Evolutionary conservation across 306 rosid genomes (phyloP), one percentile per base, ranked within the genome.

Genomic region (Begonia loranthoides): DNA sequence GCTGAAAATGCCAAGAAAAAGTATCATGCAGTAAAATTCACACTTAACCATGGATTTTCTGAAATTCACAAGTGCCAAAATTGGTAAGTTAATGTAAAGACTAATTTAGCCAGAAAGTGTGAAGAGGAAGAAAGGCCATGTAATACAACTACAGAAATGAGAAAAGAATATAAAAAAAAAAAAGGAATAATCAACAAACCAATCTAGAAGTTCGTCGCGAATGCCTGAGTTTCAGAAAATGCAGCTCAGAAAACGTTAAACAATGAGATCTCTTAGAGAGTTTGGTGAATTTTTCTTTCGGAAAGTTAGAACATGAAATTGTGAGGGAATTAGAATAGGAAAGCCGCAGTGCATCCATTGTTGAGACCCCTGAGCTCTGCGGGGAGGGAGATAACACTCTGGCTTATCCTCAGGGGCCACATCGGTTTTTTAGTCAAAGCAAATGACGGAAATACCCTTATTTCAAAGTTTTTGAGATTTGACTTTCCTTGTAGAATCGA

Each of bases 341-440:
- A 74, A 80, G 71, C 55, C 83, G 77, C 34, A 85, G 72, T 66
- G 82, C 73, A 66, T 78, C 92, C 97, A 90, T 84, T 40, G 50
- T 22, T 5, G 36, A 28, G 36, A 7, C 36, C 36, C 4, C 36
- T 11, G 10, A 34, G 48, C 49, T 13, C 8, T 15, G 15, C 19
- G 16, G 33, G 9, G 9, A 12, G 1, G 34, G 3, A 7, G 49
- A 28, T 5, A 28, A 4, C 1, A 28, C 5, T 4, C 4, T 28
- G 4, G 36, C 36, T 28, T 28, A 28, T 28, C 36, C 9, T 4
- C 36, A 28, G 36, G 3, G 8, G 9, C 36, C 36, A 28, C 5
- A 28, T 28, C 36, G n/a, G n/a, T n/a, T 28, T 28, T 28, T 19
- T 1, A 19, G 22, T 19, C n/a, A 19, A 19, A 28, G 8, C 4